Conservation (phyloP, 1,284 basidiomycete species). For the Sphaerobolus stellatus region DNA sequence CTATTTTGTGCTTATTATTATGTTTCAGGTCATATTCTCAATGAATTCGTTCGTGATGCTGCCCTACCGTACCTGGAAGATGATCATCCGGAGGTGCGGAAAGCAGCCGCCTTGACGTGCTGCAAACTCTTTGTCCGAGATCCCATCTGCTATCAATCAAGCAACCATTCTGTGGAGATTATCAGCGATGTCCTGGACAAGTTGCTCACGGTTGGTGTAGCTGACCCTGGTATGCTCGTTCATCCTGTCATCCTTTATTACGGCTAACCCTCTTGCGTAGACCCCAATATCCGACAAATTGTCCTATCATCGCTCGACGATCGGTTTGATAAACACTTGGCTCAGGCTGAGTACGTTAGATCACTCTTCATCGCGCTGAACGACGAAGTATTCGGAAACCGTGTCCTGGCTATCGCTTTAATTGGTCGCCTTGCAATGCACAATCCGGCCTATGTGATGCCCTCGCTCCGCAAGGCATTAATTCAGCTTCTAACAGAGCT, state of each 20-base stretch:
- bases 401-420: constrained; percentile 85
- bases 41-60: constrained; percentile 93
- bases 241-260: background rate
- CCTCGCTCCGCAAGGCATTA: constrained; percentile 91
- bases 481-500: constrained; percentile 97
- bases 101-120: constrained; percentile 91
- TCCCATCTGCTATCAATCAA: constrained; percentile 95
- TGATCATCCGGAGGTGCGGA: constrained; percentile 85
- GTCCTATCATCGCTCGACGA: constrained; percentile 90
- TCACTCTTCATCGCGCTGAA: constrained; percentile 97
- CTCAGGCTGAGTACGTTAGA: constrained; percentile 96
- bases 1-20: background rate
- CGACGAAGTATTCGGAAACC: constrained; percentile 94
- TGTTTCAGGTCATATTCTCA: constrained; percentile 79
- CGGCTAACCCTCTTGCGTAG: constrained; percentile 37
- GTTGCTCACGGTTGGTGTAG: constrained; percentile 93
- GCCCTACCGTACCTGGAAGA: constrained; percentile 95
- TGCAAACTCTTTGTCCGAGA: constrained; percentile 92
- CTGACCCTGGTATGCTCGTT: constrained; percentile 79
- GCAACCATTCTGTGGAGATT: constrained; percentile 95
- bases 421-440: constrained; percentile 94
- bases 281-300: constrained; percentile 80
- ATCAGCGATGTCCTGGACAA: constrained; percentile 99
- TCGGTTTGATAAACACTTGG: constrained; percentile 97
- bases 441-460: constrained; percentile 99